Conservation (phyloP, 108 stramenopile species). For the Nitzschia sp. region DNA sequence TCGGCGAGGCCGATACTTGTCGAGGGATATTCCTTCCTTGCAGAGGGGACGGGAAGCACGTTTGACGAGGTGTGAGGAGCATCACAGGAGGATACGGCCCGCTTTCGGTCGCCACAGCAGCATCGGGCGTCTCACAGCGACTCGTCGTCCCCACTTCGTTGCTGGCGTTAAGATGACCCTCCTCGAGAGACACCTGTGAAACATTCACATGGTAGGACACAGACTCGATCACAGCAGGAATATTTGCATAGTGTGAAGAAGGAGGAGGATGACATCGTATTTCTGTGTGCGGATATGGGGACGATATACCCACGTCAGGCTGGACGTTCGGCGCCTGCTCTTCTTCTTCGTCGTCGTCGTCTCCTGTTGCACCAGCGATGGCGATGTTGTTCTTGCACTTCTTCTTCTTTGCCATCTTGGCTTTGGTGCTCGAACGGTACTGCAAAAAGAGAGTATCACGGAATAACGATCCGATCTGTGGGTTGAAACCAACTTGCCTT, state of each 20-base stretch:
- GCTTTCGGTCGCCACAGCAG: background rate
- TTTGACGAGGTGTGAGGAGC: background rate
- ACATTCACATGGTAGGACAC: too few relatives aligned
- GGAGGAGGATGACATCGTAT: too few relatives aligned
- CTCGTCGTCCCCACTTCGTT: too few relatives aligned
- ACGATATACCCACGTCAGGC: too few relatives aligned
- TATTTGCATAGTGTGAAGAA: too few relatives aligned
- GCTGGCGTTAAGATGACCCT: too few relatives aligned
- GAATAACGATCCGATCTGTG: constrained; percentile 18
- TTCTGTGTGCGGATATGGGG: too few relatives aligned
- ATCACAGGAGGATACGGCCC: background rate
- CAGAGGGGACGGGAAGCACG: background rate
- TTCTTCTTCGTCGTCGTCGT: too few relatives aligned
- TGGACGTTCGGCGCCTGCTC: too few relatives aligned
- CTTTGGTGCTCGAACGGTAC: constrained; percentile 26
- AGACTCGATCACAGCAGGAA: too few relatives aligned
- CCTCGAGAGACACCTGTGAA: background rate
- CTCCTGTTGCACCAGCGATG: too few relatives aligned
- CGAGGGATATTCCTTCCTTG: background rate
- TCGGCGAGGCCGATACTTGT: background rate
- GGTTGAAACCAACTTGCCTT: background rate
- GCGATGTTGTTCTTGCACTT: background rate
- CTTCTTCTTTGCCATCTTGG: constrained; percentile 23
- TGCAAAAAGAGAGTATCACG: constrained; percentile 34
- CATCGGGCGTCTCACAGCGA: too few relatives aligned